A percentile compares a stretch with the other conserved stretches of the same genome.
Conservation (phyloP, 2,329 filamentous ascomycete species). For the Macrophomina pseudophaseolina region DNA sequence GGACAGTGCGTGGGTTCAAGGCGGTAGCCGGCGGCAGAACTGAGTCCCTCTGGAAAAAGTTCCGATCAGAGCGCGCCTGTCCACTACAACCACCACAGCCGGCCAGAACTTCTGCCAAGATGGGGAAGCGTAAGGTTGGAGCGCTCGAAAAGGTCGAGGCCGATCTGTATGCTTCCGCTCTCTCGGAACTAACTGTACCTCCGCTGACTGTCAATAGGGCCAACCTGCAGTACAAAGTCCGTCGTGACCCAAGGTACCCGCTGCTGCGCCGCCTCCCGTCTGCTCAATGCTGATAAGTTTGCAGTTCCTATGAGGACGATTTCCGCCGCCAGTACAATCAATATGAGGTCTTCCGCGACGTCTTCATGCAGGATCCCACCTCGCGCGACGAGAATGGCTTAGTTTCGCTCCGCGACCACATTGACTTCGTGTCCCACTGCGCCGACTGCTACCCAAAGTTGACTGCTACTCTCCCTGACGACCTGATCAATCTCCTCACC, state of each 20-base stretch:
- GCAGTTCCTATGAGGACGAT: constrained; percentile 84
- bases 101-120: constrained; percentile 41
- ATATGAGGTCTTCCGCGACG: constrained; percentile 88
- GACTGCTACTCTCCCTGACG: constrained; percentile 75
- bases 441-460: constrained; percentile 90
- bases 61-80: background rate
- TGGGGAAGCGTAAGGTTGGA: constrained; percentile 87
- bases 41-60: constrained; percentile 3
- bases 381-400: constrained; percentile 78
- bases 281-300: background rate
- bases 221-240: constrained; percentile 90
- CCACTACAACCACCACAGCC: background rate
- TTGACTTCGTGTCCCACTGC: constrained; percentile 92
- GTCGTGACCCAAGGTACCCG: constrained; percentile 77
- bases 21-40: constrained; percentile 13
- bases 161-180: constrained; percentile 65
- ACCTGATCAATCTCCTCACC: constrained; percentile 80
- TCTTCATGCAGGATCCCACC: constrained; percentile 84
- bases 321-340: constrained; percentile 88
- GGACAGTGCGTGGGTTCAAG: background rate
- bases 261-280: background rate
- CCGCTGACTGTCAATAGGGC: constrained; percentile 55
- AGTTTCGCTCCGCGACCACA: constrained; percentile 84
- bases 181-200: background rate
- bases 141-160: constrained; percentile 96